These are phyloP conservation scores for Castanopsis chinensis DNA, from an alignment of 306 rosid genomes.

Conservation along the genomic window DNA sequence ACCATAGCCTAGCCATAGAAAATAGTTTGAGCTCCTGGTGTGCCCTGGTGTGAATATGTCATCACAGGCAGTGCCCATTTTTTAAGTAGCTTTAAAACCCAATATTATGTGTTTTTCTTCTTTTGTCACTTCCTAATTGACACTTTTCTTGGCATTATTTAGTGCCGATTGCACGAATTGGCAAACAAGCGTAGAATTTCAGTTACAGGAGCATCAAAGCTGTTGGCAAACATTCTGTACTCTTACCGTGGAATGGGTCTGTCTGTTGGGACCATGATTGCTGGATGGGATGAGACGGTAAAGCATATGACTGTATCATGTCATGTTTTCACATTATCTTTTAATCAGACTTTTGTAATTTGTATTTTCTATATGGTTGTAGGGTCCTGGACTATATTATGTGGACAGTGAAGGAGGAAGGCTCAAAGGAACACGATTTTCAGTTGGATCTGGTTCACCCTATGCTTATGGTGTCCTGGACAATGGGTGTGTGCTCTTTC, in stretches of 20 bases:
- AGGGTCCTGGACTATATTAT: slow-evolving; percentile 98
- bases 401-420: slow-evolving; percentile 99
- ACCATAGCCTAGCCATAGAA: not conserved
- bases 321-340: not conserved
- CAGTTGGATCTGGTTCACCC: slow-evolving; percentile 99
- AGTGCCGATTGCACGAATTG: slow-evolving; percentile 94
- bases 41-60: not conserved
- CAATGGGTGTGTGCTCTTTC: slow-evolving; percentile 54
- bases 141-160: not conserved
- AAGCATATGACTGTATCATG: not conserved
- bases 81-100: not conserved
- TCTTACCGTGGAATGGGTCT: slow-evolving; percentile 99
- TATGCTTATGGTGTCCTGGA: slow-evolving; percentile 98
- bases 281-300: slow-evolving; percentile 99
- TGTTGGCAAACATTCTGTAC: slow-evolving; percentile 90
- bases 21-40: not conserved
- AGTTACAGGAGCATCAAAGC: slow-evolving; percentile 96
- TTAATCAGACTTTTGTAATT: not conserved
- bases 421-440: slow-evolving; percentile 88
- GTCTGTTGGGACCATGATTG: slow-evolving; percentile 98
- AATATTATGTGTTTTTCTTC: not conserved
- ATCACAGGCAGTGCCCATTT: not conserved
- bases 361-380: slow-evolving; percentile 6
- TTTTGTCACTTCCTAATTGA: slow-evolving; percentile 6
- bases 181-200: slow-evolving; percentile 96